Conservation (phyloP, 2,329 filamentous ascomycete species). For the Exutisphaerella laricina region DNA sequence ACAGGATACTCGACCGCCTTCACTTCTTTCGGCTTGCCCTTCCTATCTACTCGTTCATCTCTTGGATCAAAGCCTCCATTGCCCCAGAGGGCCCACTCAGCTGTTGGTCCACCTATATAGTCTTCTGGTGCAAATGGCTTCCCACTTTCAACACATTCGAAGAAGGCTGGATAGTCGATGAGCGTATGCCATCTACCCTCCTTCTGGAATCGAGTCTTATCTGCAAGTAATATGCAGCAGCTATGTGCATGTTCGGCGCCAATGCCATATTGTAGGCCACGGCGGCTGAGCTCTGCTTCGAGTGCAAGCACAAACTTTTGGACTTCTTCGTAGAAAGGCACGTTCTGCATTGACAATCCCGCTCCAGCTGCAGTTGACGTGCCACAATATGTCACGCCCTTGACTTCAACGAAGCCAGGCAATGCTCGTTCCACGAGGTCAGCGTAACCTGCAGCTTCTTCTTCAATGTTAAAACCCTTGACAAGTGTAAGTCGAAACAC, state of each 20-base stretch:
- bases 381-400: constrained; percentile 95
- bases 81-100: constrained; percentile 93
- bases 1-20: constrained; percentile 3
- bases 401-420: constrained; percentile 90
- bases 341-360: constrained; percentile 93
- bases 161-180: constrained; percentile 88
- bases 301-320: constrained; percentile 73
- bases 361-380: constrained; percentile 78
- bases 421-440: constrained; percentile 79
- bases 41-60: constrained; percentile 80
- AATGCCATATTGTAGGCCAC: constrained; percentile 79
- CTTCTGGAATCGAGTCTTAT: constrained; percentile 68
- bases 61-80: constrained; percentile 90
- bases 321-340: constrained; percentile 92
- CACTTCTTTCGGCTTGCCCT: constrained; percentile 48
- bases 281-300: constrained; percentile 59
- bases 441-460: constrained; percentile 86
- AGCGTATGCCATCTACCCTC: constrained; percentile 66
- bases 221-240: constrained; percentile 80
- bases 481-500: constrained; percentile 94
- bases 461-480: constrained; percentile 96
- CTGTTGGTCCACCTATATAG: constrained; percentile 78
- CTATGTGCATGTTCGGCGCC: constrained; percentile 93
- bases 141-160: constrained; percentile 69
- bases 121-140: constrained; percentile 72